Evolutionary conservation across 306 rosid genomes (phyloP), one percentile per base, ranked within the genome.

Genomic region (Ammopiptanthus mongolicus): DNA sequence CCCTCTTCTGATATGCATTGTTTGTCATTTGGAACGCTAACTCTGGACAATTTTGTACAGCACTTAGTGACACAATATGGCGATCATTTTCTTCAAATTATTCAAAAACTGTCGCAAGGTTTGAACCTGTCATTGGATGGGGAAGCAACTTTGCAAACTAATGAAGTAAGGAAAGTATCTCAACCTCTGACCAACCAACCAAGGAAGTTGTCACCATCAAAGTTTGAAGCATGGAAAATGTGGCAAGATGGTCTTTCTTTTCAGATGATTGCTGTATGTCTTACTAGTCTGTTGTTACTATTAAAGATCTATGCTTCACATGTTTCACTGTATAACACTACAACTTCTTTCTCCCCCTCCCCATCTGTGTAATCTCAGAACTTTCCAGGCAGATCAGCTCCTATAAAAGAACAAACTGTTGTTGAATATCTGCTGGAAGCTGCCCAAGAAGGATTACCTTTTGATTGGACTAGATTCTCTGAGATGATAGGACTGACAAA

Each of bases 321-420:
- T 28, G 72, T 56, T 57, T 48, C 58, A 11, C 36, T 82, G 52
- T 36, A 66, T 48, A 29, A n/a, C n/a, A n/a, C n/a, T n/a, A n/a
- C n/a, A n/a, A 63, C 75, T 67, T 77, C 12, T 64, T 58, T 50
- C 66, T 68, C 33, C 1, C 5, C 36, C 19, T 13, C 52, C 55
- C 66, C 18, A 19, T 56, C 51, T 76, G 60, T 75, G 66, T 61
- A 33, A 76, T 71, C 44, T 44, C 75, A 91, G 96, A 91, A 88
- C 84, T 72, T 56, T 48, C 91, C 97, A 2, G 79, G 84, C 84
- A 86, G 98, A 86, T 63, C 96, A 21, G 93, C 91, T 74, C 93
- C 98, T 59, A 93, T 93, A 65, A 88, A 85, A 79, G 96, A 93
- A 59, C 86, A 88, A 78, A 89, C 97, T 77, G 98, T 91, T 57